Evolutionary conservation across 192 early-diverging fungal species (phyloP), one percentile per base, ranked within the genome.

Genomic region (Phlyctochytrium bullatum): DNA sequence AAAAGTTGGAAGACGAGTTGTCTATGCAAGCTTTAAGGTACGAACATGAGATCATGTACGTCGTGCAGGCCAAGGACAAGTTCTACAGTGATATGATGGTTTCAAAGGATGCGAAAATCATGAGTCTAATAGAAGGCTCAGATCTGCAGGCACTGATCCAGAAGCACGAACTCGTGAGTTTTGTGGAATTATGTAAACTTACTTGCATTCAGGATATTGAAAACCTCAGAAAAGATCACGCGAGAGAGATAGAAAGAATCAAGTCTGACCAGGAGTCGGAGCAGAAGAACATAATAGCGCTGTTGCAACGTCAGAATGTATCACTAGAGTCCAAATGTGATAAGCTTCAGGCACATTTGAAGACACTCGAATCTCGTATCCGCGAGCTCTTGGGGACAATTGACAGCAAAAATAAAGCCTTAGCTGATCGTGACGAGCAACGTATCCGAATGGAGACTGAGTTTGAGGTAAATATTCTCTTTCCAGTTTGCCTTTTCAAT

Each of bases 71-170:
- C 40, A 87, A 87, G 64, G 85, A 87, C 72, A 86, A 82, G 71
- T 87, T 87, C 52, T 87, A 87, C 53, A 64, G 78, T 3, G 85
- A 87, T 61, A 81, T 87, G 83, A 87, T 87, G 85, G 80, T 87
- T 4, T 71, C 83, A 12, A 87, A 87, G 68, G 85, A 87, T 70
- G 85, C 85, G 3, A 87, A 87, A 65, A 87, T 87, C 54, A 86
- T 87, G 83, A 81, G 76, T 34, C 53, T 87, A 53, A 83, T 87
- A 53, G 85, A 87, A 63, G 85, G 85, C 0, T 76, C 75, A 2
- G 85, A 87, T 61, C 64, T 87, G 70, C 81, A 86, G 64, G 76
- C 71, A 24, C 62, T 87, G 52, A 84, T 87, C 74, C 83, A 87
- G 67, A 85, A 87, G 63, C 83, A 87, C 67, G 85, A 87, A 65